Evolutionary conservation across 1,284 basidiomycete species (phyloP), one percentile per base, ranked within the genome.

Genomic region (Malassezia globosa): DNA sequence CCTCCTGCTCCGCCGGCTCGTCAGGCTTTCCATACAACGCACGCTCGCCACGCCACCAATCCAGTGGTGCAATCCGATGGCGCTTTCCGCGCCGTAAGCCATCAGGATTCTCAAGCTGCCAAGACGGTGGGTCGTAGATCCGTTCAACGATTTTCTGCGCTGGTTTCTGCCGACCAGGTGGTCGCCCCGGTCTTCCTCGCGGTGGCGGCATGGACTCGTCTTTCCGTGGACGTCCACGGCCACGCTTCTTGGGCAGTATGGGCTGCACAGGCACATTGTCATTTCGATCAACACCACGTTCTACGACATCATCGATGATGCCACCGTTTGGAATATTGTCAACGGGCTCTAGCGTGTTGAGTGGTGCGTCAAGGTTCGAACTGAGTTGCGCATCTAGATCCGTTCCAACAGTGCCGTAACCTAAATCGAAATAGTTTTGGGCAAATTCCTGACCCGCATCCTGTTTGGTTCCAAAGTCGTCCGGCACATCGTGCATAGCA

Each of bases 1-100:
- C 59, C 37, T 64, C 62, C 14, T 62, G 58, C 33, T 62, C 56
- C 33, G 53, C 58, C 23, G 53, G 63, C 3, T 49, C 51, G 8
- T 43, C 41, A 5, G 68, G 60, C 3, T 65, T 56, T 7, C 75
- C 46, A 61, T 88, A 95, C 6, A 89, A 81, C 22, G 87, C 79
- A 54, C 82, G 83, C 72, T 97, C 92, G 57, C 82, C 81, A n/a
- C 87, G 80, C 94, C 94, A 97, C 75, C 78, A 94, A 34, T 87
- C 84, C 23, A 97, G 76, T 1, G 92, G 94, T 39, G 76, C 75
- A 61, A 81, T 82, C 13, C 82, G 80, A 46, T 79, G 76, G 18
- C 90, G 81, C 40, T 76, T 77, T 25, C 85, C 82, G 38, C 85
- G 81, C 7, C 89, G 82, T 3, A 85, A 75, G 25, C 84, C 85